These are phyloP conservation scores for Mycena metata DNA, from an alignment of 768 basidiomycete genomes.

Conservation along the genomic window DNA sequence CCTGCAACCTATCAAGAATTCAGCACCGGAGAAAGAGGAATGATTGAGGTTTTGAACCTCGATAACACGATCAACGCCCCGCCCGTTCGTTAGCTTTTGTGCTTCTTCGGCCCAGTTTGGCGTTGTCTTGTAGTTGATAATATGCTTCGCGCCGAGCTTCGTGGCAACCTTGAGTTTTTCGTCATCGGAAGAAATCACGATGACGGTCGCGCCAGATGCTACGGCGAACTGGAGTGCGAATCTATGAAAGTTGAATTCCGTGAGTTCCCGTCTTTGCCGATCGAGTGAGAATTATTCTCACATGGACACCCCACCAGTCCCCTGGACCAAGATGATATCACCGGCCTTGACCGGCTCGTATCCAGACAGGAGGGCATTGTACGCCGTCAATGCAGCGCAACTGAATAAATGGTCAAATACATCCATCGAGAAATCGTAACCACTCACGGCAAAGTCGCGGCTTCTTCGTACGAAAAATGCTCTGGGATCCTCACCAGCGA, in stretches of 20 bases:
- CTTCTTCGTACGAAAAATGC: constrained; percentile 73
- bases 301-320: constrained; percentile 71
- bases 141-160: constrained; percentile 57
- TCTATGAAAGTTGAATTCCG: constrained; percentile 40
- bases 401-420: constrained; percentile 42
- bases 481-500: constrained; percentile 65
- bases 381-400: constrained; percentile 75
- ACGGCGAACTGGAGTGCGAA: constrained; percentile 74
- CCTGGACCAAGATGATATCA: constrained; percentile 68
- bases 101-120: constrained; percentile 66
- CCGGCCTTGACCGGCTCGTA: constrained; percentile 66
- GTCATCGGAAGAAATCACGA: constrained; percentile 77
- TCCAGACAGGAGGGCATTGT: constrained; percentile 65
- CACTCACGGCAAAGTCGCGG: constrained; percentile 70
- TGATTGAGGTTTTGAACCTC: constrained; percentile 31
- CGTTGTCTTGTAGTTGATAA: constrained; percentile 66
- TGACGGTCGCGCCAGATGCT: constrained; percentile 73
- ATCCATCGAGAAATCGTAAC: background rate
- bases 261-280: no score
- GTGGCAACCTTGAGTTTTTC: constrained; percentile 67
- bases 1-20: constrained; percentile 63
- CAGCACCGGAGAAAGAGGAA: no score
- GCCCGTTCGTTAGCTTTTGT: constrained; percentile 46
- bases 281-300: constrained; percentile 39
- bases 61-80: constrained; percentile 40